These are phyloP conservation scores for Wickerhamiella occidentalis DNA, from an alignment of 805 yeast genomes.

Conservation along the genomic window DNA sequence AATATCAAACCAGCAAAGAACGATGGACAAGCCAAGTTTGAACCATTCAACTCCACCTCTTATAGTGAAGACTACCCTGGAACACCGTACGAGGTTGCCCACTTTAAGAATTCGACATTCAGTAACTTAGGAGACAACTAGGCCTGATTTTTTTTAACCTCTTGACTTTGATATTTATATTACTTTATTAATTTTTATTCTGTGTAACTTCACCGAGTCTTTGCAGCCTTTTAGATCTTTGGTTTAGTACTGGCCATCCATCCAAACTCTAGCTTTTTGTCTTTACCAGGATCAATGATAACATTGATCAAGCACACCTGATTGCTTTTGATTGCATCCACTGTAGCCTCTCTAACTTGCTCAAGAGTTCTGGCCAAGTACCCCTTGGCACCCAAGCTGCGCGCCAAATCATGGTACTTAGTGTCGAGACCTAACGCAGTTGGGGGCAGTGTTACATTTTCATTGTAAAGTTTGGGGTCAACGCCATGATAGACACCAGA, in stretches of 20 bases:
- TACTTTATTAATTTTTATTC: not conserved
- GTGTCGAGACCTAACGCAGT: constrained; percentile 49
- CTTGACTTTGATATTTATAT: not conserved
- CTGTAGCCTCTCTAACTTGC: constrained; percentile 30
- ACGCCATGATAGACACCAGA: constrained; percentile 62
- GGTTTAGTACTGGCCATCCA: constrained; percentile 49
- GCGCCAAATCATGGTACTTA: constrained; percentile 44
- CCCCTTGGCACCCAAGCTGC: constrained; percentile 47
- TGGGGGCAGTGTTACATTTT: constrained; percentile 35
- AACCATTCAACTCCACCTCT: constrained; percentile 20
- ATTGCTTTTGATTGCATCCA: constrained; percentile 29
- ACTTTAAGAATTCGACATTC: constrained; percentile 25
- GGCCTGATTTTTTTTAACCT: not conserved
- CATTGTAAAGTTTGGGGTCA: constrained; percentile 26
- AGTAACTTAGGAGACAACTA: constrained; percentile 6
- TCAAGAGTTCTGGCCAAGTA: constrained; percentile 33
- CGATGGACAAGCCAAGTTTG: constrained; percentile 37
- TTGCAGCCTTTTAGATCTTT: constrained; percentile 24
- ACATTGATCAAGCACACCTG: constrained; percentile 43
- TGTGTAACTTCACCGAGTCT: no score
- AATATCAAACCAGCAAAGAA: constrained; percentile 41
- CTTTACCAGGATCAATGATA: constrained; percentile 47
- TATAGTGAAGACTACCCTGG: constrained; percentile 27
- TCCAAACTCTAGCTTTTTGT: constrained; percentile 46
- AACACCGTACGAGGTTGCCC: constrained; percentile 21